Percentiles rank a stretch among this genome's conserved stretches.
Conservation (phyloP, 768 basidiomycete species). For the Tulasnella sp. region DNA sequence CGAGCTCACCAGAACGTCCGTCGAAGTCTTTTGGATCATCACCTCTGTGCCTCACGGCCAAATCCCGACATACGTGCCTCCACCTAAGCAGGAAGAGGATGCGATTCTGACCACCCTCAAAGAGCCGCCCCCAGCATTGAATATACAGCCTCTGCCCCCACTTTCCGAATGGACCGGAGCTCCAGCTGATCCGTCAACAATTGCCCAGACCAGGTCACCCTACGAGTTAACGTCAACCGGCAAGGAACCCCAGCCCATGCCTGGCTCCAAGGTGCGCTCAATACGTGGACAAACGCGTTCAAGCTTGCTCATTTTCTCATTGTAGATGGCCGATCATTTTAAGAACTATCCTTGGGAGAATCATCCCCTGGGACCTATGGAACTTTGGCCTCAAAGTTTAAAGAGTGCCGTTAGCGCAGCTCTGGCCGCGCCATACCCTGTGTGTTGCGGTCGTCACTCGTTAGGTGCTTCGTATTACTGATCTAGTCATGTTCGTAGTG, state of each 20-base stretch:
- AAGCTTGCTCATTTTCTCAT: neutral
- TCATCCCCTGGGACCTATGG: conserved; percentile 21
- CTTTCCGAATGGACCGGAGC: neutral
- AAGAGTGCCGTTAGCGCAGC: conserved; percentile 21
- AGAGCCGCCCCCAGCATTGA: neutral
- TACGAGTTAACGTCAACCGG: neutral
- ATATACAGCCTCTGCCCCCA: neutral
- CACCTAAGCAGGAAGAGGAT: neutral
- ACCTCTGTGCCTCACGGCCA: conserved; percentile 23
- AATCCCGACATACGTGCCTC: conserved; percentile 17
- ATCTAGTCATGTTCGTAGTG: conserved; percentile 12
- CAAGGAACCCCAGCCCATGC: neutral
- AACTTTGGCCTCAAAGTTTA: conserved; percentile 21
- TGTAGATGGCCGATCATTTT: conserved; percentile 21
- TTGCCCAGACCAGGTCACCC: neutral
- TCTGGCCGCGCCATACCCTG: conserved; percentile 21
- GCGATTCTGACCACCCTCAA: neutral
- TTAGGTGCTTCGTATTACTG: neutral
- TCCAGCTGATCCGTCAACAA: neutral
- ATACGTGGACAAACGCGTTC: neutral
- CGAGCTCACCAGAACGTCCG: conserved; percentile 22
- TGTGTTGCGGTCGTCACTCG: neutral
- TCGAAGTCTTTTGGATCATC: conserved; percentile 24
- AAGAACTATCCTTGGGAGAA: conserved; percentile 24
- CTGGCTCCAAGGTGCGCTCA: neutral